phyloP scores from a whole-genome alignment of 768 basidiomycete species.

The Russula sp. region DNA sequence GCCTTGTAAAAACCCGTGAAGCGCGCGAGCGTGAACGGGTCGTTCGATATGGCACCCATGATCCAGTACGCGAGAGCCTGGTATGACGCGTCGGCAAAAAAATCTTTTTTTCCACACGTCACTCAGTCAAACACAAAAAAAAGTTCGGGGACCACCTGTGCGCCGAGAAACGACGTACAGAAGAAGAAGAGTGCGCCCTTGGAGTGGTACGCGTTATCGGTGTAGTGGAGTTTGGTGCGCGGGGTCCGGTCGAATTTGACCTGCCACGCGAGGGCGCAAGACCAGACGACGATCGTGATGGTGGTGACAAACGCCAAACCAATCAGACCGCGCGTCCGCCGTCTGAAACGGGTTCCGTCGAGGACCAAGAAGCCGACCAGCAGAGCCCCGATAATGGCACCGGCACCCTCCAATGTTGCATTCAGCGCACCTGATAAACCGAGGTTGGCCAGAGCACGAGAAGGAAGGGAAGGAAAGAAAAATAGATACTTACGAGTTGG shows the following conservation, averaged over 20 bases:
- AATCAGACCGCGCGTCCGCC: constrained; percentile 34
- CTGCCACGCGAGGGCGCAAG: constrained; percentile 35
- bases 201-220: constrained; percentile 29
- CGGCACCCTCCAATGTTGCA: constrained; percentile 33
- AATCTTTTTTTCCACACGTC: constrained; percentile 31
- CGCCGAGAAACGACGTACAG: constrained; percentile 25
- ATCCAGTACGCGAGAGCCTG: constrained; percentile 35
- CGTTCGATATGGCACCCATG: constrained; percentile 39
- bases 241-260: constrained; percentile 31
- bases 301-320: constrained; percentile 30
- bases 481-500: constrained; percentile 30
- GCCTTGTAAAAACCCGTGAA: constrained; percentile 41
- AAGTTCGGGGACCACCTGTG: too few species aligned
- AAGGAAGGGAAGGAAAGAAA: not conserved
- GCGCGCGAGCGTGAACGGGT: constrained; percentile 38
- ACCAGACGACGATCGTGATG: constrained; percentile 33
- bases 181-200: constrained; percentile 37
- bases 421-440: constrained; percentile 29
- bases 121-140: too few species aligned
- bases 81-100: constrained; percentile 33
- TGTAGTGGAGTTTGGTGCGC: constrained; percentile 26
- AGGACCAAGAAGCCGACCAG: constrained; percentile 36
- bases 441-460: not conserved
- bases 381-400: constrained; percentile 38
- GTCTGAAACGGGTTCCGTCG: constrained; percentile 30